Evolutionary conservation across 176 grass and related monocot species (phyloP).

Genomic region (Carex littledalei): DNA sequence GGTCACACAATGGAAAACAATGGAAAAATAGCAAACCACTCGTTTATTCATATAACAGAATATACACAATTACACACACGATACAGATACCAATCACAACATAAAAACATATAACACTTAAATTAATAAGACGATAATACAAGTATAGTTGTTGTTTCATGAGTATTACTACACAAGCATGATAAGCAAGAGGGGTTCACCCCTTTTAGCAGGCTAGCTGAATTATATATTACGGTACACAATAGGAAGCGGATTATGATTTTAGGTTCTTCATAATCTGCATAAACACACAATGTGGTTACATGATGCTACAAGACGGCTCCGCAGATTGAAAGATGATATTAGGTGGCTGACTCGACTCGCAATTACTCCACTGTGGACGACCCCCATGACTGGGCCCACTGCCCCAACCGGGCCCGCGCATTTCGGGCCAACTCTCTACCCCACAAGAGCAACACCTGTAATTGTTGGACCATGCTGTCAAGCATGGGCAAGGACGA

Average conservation of each 20-base stretch:
- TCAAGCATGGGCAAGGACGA: not conserved
- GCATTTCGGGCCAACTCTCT: not conserved
- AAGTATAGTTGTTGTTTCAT: not conserved
- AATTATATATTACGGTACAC: not conserved
- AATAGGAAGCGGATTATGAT: not conserved
- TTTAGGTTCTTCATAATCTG: not conserved
- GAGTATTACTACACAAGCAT: not conserved
- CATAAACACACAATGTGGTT: not conserved
- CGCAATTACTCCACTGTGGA: not conserved
- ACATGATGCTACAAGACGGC: not conserved
- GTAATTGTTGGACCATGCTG: not conserved
- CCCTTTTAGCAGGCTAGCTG: not conserved
- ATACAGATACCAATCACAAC: not conserved
- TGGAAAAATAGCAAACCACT: not conserved
- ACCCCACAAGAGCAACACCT: slow-evolving; percentile 3
- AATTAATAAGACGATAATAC: not conserved
- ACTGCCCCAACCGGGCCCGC: not conserved
- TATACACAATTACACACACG: not conserved
- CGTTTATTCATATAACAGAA: not conserved
- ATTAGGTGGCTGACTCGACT: not conserved
- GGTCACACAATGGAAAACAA: not conserved
- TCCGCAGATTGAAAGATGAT: not conserved
- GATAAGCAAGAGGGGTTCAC: not conserved
- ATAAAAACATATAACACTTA: not conserved
- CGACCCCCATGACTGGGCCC: not conserved